Base-by-base conservation (phyloP, 2,329 filamentous ascomycete species). In the Trichoderma guizhouense region DNA sequence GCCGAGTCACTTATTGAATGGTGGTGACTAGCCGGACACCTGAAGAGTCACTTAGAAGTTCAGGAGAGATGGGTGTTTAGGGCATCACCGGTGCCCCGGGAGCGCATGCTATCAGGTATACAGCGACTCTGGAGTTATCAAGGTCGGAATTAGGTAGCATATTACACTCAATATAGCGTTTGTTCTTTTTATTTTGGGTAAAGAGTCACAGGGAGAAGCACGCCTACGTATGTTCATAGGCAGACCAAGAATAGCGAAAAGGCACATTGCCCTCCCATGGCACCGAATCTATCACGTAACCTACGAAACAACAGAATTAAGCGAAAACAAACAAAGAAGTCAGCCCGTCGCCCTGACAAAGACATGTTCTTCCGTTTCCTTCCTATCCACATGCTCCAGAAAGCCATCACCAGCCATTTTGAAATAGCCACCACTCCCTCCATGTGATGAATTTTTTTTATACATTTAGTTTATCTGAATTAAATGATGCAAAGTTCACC, bases 231-330 rank as follows among this genome's bases (percentile, higher is more conserved):
- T 34, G 24, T 34, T 18, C 28, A 26, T 8, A 47, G 43, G 18
- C 8, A 4, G 34, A 36, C 34, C 34, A 28, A 21, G 32, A 18
- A 71, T n/a, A 32, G 26, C 32, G 4, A 47, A 26, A 18, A 39
- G 21, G 47, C 39, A 43, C 60, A 64, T 34, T 9, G 32, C 24
- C 32, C 32, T 57, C 47, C 30, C 11, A 30, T 55, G 60, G 47
- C 60, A 63, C 64, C 75, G 72, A 76, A 73, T 81, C 80, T 81
- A 81, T 81, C 76, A 78, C 77, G 75, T 76, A 78, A 78, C 76
- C 76, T 78, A 77, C 74, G 76, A 78, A 53, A n/a, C 76, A 76
- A 77, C 72, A 75, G 73, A 75, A 76, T 75, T 47, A 76, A 76
- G 53, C 78, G 76, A 75, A 76, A 76, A 72, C 74, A 61, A 62